Evolutionary conservation across 2,329 filamentous ascomycete species (phyloP).

Genomic region (Ampelomyces quisqualis): DNA sequence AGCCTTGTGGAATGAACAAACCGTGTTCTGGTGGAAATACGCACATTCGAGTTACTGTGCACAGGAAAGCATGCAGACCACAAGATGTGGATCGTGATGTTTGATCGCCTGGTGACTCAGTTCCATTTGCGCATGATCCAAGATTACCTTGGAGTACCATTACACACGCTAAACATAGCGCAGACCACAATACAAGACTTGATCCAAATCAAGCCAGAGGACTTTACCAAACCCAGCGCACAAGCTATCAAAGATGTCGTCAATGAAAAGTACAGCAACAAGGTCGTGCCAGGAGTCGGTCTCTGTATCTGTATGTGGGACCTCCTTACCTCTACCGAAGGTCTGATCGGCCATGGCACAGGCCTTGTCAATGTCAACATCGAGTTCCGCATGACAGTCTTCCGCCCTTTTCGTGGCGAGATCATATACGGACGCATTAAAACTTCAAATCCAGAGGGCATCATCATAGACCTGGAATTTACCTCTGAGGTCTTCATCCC

Average conservation of each 20-base stretch:
- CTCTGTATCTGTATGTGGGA: slow-evolving; percentile 94
- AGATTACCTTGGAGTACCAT: too few species aligned
- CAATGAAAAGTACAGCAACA: slow-evolving; percentile 95
- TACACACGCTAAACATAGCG: too few species aligned
- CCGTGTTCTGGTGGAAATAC: too few species aligned
- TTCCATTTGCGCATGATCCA: too few species aligned
- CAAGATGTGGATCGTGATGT: too few species aligned
- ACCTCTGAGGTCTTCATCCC: slow-evolving; percentile 88
- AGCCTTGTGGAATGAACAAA: too few species aligned
- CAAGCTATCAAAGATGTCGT: slow-evolving; percentile 94
- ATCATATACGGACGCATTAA: slow-evolving; percentile 84
- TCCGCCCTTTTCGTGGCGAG: slow-evolving; percentile 93
- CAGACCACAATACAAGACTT: slow-evolving; percentile 93
- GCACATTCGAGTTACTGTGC: too few species aligned
- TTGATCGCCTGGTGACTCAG: too few species aligned
- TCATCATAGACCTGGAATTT: slow-evolving; percentile 82
- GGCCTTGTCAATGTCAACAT: slow-evolving; percentile 95
- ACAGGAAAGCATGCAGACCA: too few species aligned
- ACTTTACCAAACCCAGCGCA: slow-evolving; percentile 80
- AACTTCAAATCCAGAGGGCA: slow-evolving; percentile 68
- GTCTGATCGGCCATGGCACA: slow-evolving; percentile 87
- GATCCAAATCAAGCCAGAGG: slow-evolving; percentile 85
- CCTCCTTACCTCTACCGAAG: slow-evolving; percentile 83
- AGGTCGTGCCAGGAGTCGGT: slow-evolving; percentile 93
- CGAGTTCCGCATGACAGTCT: slow-evolving; percentile 90